A percentile compares a stretch with the other conserved stretches of the same genome.
Conservation (phyloP, 2,329 filamentous ascomycete genomes). For the Colletotrichum coccodes region DNA sequence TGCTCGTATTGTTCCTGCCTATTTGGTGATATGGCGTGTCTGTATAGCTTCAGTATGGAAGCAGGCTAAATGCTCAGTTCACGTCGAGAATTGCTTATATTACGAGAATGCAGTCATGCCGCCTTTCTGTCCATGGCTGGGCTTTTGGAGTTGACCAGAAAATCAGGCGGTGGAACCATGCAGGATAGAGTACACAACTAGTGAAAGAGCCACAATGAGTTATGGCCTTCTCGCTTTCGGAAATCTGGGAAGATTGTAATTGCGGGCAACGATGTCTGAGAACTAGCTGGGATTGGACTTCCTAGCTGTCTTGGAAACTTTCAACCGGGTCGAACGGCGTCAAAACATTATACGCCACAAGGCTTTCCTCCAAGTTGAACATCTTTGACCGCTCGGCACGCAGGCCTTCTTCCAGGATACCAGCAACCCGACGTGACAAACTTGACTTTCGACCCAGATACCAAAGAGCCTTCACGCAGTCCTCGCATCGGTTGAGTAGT, state of each 20-base stretch:
- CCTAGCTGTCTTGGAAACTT: background rate
- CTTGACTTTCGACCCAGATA: constrained; percentile 60
- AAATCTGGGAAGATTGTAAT: too few relatives aligned
- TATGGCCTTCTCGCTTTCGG: too few relatives aligned
- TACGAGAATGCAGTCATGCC: background rate
- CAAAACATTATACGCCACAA: background rate
- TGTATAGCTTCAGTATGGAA: too few relatives aligned
- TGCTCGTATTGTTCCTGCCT: background rate
- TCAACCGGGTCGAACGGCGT: background rate
- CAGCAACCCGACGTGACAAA: constrained; percentile 10
- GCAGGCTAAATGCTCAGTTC: background rate
- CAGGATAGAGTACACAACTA: too few relatives aligned
- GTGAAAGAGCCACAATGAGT: too few relatives aligned
- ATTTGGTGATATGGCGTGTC: background rate
- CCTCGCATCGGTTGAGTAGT: constrained; percentile 47
- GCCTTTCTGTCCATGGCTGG: too few relatives aligned
- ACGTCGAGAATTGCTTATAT: too few relatives aligned
- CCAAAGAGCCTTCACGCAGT: constrained; percentile 63
- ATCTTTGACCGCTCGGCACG: constrained; percentile 81
- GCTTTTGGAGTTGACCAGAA: background rate
- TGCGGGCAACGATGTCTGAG: too few relatives aligned
- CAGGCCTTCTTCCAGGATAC: constrained; percentile 76
- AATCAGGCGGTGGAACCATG: background rate
- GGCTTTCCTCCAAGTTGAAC: constrained; percentile 79
- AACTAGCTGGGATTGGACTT: too few relatives aligned